These are phyloP conservation scores for Cryomyces minteri DNA, from an alignment of 495 filamentous ascomycete genomes.

Conservation along the genomic window DNA sequence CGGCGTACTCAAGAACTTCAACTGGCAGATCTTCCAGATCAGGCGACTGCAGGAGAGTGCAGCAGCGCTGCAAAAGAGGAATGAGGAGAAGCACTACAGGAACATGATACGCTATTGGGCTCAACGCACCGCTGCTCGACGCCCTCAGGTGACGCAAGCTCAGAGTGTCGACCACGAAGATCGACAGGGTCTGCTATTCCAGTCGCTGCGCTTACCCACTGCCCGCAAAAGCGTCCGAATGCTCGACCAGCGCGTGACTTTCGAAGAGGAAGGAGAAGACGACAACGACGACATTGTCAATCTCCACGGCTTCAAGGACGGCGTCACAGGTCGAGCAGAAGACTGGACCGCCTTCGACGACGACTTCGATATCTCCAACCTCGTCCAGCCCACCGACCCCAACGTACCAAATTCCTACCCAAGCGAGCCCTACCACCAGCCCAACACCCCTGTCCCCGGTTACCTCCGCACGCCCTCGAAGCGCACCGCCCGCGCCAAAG, in stretches of 20 bases:
- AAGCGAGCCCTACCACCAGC: conserved; percentile 2
- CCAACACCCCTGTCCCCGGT: conserved; percentile 8
- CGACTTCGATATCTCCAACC: conserved; percentile 28
- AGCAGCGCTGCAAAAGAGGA: conserved; percentile 14
- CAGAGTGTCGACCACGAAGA: neutral
- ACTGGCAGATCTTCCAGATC: conserved; percentile 19
- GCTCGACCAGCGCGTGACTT: too few species aligned
- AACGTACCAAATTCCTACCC: conserved; percentile 1
- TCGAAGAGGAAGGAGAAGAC: too few species aligned
- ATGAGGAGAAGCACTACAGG: conserved; percentile 15
- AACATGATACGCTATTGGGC: conserved; percentile 21
- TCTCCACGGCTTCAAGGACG: neutral
- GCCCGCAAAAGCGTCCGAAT: too few species aligned
- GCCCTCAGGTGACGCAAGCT: neutral
- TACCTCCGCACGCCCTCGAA: conserved; percentile 15
- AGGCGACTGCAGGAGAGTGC: conserved; percentile 13
- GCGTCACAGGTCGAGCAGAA: conserved; percentile 7
- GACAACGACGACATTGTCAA: neutral
- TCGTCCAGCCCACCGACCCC: conserved; percentile 2
- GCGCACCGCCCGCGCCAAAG: conserved; percentile 4
- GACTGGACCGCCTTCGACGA: conserved; percentile 26
- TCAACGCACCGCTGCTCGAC: conserved; percentile 8
- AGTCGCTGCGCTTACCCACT: neutral
- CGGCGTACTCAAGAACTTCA: conserved; percentile 10
- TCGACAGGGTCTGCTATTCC: neutral